A percentile compares a stretch with the other conserved stretches of the same genome.
Conservation (phyloP, 768 basidiomycete genomes). For the Daedaleopsis sinensis region DNA sequence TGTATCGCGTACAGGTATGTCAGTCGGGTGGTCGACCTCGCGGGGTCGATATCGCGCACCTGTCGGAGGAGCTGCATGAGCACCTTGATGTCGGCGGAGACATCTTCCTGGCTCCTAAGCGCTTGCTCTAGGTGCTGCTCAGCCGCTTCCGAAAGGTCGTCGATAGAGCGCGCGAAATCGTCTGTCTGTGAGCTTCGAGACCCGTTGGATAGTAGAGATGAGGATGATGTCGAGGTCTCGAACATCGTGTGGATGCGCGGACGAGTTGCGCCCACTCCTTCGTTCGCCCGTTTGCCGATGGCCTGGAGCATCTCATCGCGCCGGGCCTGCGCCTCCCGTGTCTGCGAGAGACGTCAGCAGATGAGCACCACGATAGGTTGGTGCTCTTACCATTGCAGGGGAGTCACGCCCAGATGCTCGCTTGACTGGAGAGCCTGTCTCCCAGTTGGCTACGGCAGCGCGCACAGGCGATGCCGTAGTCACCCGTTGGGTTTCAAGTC, state of each 20-base stretch:
- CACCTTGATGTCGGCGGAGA: constrained; percentile 53
- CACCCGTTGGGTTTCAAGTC: constrained; percentile 60
- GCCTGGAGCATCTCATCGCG: constrained; percentile 84
- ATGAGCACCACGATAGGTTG: background rate
- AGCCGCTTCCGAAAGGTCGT: constrained; percentile 55
- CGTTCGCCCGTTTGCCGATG: constrained; percentile 53
- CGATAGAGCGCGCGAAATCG: constrained; percentile 49
- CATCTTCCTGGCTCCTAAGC: constrained; percentile 53
- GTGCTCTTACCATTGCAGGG: constrained; percentile 42
- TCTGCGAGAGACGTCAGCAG: constrained; percentile 43
- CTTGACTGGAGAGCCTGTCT: constrained; percentile 56
- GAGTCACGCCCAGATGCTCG: constrained; percentile 36
- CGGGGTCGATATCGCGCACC: constrained; percentile 41
- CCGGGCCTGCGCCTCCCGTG: constrained; percentile 73
- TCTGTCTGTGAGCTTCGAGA: constrained; percentile 38
- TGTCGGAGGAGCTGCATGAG: constrained; percentile 57
- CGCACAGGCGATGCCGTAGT: constrained; percentile 18
- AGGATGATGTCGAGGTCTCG: constrained; percentile 28
- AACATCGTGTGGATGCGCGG: constrained; percentile 45
- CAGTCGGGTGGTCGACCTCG: constrained; percentile 60
- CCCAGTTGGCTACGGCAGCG: constrained; percentile 17
- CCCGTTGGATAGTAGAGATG: constrained; percentile 18
- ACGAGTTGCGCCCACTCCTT: constrained; percentile 54
- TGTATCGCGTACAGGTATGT: background rate
- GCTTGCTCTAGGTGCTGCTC: constrained; percentile 59